Evolutionary conservation across 2,329 filamentous ascomycete genomes (phyloP).

Genomic region (Emydomyces testavorans): DNA sequence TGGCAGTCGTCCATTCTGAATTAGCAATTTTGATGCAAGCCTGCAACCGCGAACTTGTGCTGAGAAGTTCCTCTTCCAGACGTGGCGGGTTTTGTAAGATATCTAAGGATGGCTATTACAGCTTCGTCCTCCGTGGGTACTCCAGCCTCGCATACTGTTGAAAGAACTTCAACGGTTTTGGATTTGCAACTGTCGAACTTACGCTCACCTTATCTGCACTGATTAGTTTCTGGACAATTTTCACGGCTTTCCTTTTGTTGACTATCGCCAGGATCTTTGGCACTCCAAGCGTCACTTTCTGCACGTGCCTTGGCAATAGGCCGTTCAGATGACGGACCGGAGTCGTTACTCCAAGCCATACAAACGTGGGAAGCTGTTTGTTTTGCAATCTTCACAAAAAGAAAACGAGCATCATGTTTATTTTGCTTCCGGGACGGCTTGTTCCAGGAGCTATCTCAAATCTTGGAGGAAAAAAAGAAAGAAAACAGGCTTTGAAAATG

Average conservation of each 20-base stretch:
- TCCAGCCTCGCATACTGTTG: constrained; percentile 20
- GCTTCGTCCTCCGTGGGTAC: constrained; percentile 12
- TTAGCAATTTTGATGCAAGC: too few relatives aligned
- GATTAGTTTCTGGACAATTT: constrained; percentile 34
- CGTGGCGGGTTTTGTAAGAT: too few relatives aligned
- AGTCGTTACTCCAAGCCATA: constrained; percentile 16
- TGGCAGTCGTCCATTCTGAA: background rate
- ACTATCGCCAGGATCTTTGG: constrained; percentile 36
- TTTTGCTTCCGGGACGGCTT: constrained; percentile 29
- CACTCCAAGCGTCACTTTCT: constrained; percentile 31
- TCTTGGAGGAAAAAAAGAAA: constrained; percentile 28
- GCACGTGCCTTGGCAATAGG: constrained; percentile 32
- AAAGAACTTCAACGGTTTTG: constrained; percentile 28
- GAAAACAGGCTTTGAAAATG: constrained; percentile 36
- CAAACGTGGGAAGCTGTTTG: constrained; percentile 19
- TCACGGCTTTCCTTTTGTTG: constrained; percentile 40
- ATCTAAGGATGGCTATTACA: constrained; percentile 14
- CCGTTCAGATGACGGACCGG: constrained; percentile 19
- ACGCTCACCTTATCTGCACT: constrained; percentile 30
- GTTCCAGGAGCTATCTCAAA: constrained; percentile 32
- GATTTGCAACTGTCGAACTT: constrained; percentile 33
- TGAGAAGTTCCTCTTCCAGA: too few relatives aligned
- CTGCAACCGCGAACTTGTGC: too few relatives aligned
- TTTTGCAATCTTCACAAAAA: constrained; percentile 32
- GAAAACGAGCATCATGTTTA: constrained; percentile 31